phyloP scores from a whole-genome alignment of 2,329 filamentous ascomycete species.

The Hyphodiscus sp. region DNA sequence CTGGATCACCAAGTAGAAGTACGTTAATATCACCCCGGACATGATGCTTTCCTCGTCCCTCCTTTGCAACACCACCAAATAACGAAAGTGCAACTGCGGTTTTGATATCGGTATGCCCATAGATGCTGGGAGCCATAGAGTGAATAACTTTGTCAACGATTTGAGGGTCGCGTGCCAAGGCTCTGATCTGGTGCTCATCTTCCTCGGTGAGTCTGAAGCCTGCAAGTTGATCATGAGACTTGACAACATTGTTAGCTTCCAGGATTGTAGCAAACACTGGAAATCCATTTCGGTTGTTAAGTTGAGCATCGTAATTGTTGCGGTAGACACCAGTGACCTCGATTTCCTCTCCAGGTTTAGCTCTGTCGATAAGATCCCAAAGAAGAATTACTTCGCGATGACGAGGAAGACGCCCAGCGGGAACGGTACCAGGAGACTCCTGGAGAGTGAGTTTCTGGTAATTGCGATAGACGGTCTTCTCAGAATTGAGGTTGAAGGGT shows the following conservation, averaged over 20 bases:
- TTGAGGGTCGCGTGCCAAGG: conserved; percentile 79
- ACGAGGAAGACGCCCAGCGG: conserved; percentile 86
- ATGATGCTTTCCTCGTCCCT: conserved; percentile 78
- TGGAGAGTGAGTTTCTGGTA: conserved; percentile 97
- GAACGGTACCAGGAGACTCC: conserved; percentile 94
- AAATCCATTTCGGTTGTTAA: conserved; percentile 98
- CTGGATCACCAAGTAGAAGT: conserved; percentile 88
- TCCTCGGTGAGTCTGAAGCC: conserved; percentile 94
- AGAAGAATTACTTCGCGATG: conserved; percentile 91
- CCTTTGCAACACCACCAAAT: conserved; percentile 91
- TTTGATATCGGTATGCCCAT: conserved; percentile 94
- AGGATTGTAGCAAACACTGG: conserved; percentile 97
- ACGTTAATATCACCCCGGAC: conserved; percentile 98
- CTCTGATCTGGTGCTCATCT: conserved; percentile 85
- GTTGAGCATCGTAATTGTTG: conserved; percentile 95
- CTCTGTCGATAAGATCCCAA: conserved; percentile 93
- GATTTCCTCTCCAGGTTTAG: conserved; percentile 96
- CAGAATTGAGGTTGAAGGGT: conserved; percentile 91
- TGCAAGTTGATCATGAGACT: conserved; percentile 93
- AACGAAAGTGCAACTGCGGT: conserved; percentile 90
- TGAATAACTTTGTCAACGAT: conserved; percentile 89
- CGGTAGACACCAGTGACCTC: conserved; percentile 95
- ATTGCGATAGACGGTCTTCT: conserved; percentile 97
- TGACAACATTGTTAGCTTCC: conserved; percentile 95
- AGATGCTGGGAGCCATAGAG: conserved; percentile 95